Conservation (phyloP, 2,329 filamentous ascomycete genomes). For the Pseudogymnoascus sp. region DNA sequence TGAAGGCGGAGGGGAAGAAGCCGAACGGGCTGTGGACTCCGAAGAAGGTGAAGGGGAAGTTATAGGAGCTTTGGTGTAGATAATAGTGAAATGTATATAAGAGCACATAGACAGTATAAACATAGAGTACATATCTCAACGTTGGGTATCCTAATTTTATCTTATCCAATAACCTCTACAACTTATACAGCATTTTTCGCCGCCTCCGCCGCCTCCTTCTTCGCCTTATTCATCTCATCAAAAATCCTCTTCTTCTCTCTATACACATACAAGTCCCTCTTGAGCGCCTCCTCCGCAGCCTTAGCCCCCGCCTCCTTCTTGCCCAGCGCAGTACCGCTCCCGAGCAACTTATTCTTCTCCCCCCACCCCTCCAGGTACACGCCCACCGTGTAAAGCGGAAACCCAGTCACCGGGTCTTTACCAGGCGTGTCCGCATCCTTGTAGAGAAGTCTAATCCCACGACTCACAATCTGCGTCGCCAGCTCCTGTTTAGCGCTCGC, state of each 20-base stretch:
- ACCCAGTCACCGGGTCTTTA: conserved; percentile 44
- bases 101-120: background rate
- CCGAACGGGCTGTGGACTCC: background rate
- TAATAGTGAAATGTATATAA: background rate
- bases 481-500: conserved; percentile 45
- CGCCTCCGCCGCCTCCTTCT: conserved; percentile 14
- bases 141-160: background rate
- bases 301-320: conserved; percentile 63
- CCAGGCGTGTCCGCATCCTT: conserved; percentile 44
- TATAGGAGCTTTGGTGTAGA: background rate
- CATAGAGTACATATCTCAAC: conserved; percentile 1
- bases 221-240: conserved; percentile 29
- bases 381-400: conserved; percentile 54
- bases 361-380: conserved; percentile 62
- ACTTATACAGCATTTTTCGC: background rate
- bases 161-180: background rate
- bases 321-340: conserved; percentile 52
- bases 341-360: conserved; percentile 52
- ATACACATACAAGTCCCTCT: conserved; percentile 45
- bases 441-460: conserved; percentile 52
- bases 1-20: conserved; percentile 23
- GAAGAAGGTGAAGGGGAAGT: background rate
- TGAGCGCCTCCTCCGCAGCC: conserved; percentile 57
- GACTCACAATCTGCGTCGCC: conserved; percentile 37
- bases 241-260: conserved; percentile 38